Base-by-base conservation (phyloP, 495 filamentous ascomycete genomes). In the Penicillium cinerascens region DNA sequence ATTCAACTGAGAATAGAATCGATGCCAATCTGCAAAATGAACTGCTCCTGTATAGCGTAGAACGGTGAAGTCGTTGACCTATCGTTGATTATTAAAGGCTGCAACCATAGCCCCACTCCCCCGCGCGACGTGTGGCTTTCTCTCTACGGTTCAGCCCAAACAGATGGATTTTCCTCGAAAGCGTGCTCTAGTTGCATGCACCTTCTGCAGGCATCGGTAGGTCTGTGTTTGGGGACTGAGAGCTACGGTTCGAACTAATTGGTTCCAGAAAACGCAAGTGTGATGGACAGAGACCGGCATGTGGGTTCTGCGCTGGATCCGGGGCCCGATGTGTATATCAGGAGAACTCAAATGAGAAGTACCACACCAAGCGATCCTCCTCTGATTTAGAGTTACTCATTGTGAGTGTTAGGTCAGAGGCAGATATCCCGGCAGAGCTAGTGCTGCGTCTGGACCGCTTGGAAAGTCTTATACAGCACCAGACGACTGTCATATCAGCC, bases 191-290 rank as follows among this genome's bases (percentile, higher is more conserved):
- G 39, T 61, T n/a, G 59, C 59, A 18, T 61, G 59, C 39, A 52
- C 42, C 20, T 61, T 61, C 44, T 61, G 59, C 52, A 53, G 59
- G 17, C 51, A 58, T 45, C 47, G 59, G 56, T 55, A 51, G 20
- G 50, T 7, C 13, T 37, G 7, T 10, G 29, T 9, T 16, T n/a
- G 2, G 4, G 8, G n/a, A n/a, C n/a, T n/a, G 35, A 36, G 2
- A 29, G 29, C 7, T 13, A 4, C 21, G 17, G 6, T 2, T 20
- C 22, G 2, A 2, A 42, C 40, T 42, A 18, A 42, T 42, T 1
- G 26, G 5, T 7, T 1, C 18, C 22, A 61, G 59, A 26, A 61
- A 61, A 42, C 47, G 59, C 21, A 61, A 61, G 41, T 61, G 59
- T 41, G 59, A 55, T 44, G 59, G 59, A 7, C 45, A 61, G 17